Evolutionary conservation across 352 stramenopile species (phyloP).

Genomic region (Globisporangium uncinulatum): DNA sequence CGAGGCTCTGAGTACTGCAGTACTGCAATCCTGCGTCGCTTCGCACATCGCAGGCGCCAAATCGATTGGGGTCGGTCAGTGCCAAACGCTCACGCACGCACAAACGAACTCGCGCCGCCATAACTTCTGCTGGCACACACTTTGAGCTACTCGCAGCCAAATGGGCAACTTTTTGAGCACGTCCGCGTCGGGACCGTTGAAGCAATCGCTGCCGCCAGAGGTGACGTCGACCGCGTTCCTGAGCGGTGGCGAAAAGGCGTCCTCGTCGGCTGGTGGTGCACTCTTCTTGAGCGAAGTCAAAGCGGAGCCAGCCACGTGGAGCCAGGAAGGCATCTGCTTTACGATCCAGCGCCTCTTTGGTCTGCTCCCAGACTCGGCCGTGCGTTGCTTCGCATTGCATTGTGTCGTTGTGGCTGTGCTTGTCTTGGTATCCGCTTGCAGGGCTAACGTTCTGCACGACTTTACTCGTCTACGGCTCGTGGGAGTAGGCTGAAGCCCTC

Average conservation of each 20-base stretch:
- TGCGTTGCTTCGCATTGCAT: neutral
- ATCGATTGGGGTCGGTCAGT: too few relatives aligned
- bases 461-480: neutral
- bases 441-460: too few relatives aligned
- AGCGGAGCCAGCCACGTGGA: slow-evolving; percentile 39
- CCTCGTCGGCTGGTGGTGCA: slow-evolving; percentile 12
- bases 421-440: too few relatives aligned
- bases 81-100: too few relatives aligned
- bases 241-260: neutral
- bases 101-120: neutral
- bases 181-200: neutral
- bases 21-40: too few relatives aligned
- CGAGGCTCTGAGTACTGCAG: too few relatives aligned
- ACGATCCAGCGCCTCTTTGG: slow-evolving; percentile 57
- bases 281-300: slow-evolving; percentile 56
- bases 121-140: too few relatives aligned
- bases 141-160: neutral
- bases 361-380: slow-evolving; percentile 46
- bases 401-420: neutral
- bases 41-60: too few relatives aligned
- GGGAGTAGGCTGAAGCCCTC: slow-evolving; percentile 21
- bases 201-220: neutral
- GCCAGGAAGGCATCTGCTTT: slow-evolving; percentile 38
- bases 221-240: neutral
- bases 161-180: slow-evolving; percentile 14